phyloP scores from a whole-genome alignment of 257 asterid species.

The Rhazya stricta region DNA sequence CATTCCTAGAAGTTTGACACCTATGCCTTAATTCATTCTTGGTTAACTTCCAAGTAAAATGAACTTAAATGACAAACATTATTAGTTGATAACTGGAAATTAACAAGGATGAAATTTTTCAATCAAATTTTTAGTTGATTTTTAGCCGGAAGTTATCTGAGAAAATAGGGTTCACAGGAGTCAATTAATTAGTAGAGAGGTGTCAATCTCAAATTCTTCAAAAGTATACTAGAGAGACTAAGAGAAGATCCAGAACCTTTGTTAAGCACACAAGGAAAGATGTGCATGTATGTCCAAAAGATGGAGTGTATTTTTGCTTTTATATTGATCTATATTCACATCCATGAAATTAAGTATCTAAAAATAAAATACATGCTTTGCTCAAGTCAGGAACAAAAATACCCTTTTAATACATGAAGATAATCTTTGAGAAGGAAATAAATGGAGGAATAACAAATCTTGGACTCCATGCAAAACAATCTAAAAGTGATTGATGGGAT shows the following conservation, averaged over 20 bases:
- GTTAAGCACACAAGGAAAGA: not conserved
- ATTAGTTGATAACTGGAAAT: no score
- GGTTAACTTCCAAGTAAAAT: not conserved
- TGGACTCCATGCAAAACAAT: not conserved
- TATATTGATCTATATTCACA: not conserved
- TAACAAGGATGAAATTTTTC: no score
- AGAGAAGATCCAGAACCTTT: not conserved
- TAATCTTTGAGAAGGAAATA: not conserved
- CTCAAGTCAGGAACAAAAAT: not conserved
- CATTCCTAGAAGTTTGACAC: not conserved
- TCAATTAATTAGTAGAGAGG: not conserved
- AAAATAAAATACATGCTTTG: not conserved
- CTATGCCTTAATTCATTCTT: not conserved
- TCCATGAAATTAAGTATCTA: not conserved
- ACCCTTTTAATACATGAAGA: not conserved
- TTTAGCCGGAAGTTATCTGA: not conserved
- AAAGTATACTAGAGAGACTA: not conserved
- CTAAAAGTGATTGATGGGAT: not conserved
- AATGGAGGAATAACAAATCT: not conserved
- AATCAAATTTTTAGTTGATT: no score
- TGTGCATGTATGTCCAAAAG: not conserved
- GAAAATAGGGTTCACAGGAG: not conserved
- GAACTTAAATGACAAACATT: no score
- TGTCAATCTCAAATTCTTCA: not conserved
- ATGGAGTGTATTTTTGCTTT: not conserved